Base-by-base conservation (phyloP, 2,329 filamentous ascomycete species). In the Dothistroma pini region DNA sequence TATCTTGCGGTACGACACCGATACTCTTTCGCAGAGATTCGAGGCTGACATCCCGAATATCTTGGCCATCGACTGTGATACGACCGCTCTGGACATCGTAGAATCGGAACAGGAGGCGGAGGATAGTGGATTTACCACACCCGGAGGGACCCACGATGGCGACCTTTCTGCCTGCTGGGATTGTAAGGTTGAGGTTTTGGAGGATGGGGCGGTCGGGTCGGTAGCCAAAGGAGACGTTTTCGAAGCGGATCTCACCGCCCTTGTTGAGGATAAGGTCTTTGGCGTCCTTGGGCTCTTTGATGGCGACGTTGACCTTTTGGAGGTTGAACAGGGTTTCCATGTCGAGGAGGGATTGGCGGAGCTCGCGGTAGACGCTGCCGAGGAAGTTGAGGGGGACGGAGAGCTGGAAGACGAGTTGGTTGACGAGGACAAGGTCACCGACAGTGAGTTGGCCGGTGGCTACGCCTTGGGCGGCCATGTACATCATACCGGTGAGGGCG, bases 261-360 rank as follows among this genome's bases (percentile, higher is more conserved):
- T 84, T 86, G 49, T 82, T 82, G 14, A 99, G 82, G 9, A 83
- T 77, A 0, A 99, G 82, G 0, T 89, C 82, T 71, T 88, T 86
- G 0, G 93, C 91, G 69, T 89, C 80, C 1, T 88, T 84, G 57
- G 84, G 82, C 69, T 99, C 93, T 69, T 86, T 87, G 72, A 99
- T 89, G 41, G 84, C 86, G 12, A 97, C 88, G 68, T 97, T 96
- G 72, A 97, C 93, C 75, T 96, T 97, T 76, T 99, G 95, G 34
- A 99, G 82, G 75, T 91, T 96, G 81, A 99, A 99, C 6, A 99
- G 83, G 0, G 95, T 97, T 77, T 97, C 95, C 95, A 99, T 99
- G 74, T 99, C 96, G 35, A 99, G 82, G 50, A 99, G 82, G 22
- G 91, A 96, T 78, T 99, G 95, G 59, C 95, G 85, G 57, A 99